phyloP scores from a whole-genome alignment of 2,329 filamentous ascomycete genomes.

The Colletotrichum sansevieriae region DNA sequence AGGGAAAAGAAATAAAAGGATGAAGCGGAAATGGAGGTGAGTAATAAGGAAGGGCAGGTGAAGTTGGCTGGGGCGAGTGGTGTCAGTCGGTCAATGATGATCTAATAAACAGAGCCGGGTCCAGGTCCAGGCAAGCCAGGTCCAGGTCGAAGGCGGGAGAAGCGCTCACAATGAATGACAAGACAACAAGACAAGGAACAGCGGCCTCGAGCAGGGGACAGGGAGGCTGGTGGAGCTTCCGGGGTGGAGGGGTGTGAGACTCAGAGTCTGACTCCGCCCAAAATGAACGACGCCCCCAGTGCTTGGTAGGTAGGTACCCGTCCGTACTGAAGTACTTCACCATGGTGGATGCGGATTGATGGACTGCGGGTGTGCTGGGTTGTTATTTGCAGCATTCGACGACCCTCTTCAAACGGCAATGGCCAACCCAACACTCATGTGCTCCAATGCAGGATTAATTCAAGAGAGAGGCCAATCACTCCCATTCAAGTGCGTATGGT shows the following conservation, averaged over 20 bases:
- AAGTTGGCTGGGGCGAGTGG: conserved; percentile 39
- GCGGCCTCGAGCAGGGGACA: conserved; percentile 37
- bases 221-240: conserved; percentile 39
- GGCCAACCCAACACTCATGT: conserved; percentile 30
- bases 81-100: conserved; percentile 40
- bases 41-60: conserved; percentile 35
- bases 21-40: conserved; percentile 23
- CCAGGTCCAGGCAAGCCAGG: conserved; percentile 34
- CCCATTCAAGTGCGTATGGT: neutral
- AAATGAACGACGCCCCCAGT: neutral
- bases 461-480: conserved; percentile 33
- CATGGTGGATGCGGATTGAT: conserved; percentile 16
- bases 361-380: conserved; percentile 19
- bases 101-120: conserved; percentile 41
- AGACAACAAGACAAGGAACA: conserved; percentile 39
- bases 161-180: conserved; percentile 42
- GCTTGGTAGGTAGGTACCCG: conserved; percentile 10
- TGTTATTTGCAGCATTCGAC: conserved; percentile 16
- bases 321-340: neutral
- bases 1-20: neutral
- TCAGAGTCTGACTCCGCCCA: neutral
- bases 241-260: conserved; percentile 17
- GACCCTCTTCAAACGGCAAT: conserved; percentile 22
- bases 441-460: conserved; percentile 36
- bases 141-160: conserved; percentile 41